phyloP scores from a whole-genome alignment of 176 grass and related monocot species.

The Carex myosuroides region DNA sequence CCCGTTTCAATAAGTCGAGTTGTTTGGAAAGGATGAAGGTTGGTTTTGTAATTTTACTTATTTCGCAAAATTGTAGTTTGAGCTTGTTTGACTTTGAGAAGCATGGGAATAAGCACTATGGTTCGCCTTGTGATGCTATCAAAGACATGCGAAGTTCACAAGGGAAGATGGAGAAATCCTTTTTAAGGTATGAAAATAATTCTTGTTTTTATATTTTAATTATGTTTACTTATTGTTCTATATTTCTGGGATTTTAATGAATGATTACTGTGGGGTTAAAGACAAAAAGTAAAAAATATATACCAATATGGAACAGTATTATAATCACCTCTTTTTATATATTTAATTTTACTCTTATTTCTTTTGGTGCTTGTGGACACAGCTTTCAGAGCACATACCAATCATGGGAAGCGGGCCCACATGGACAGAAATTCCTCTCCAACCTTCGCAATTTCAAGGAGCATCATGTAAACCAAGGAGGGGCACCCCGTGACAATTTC shows the following conservation, averaged over 20 bases:
- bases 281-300: background rate
- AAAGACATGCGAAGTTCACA: conserved; percentile 80
- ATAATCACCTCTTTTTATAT: conserved; percentile 8
- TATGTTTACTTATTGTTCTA: background rate
- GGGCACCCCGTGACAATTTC: conserved; percentile 41
- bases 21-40: background rate
- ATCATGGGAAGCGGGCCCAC: conserved; percentile 56
- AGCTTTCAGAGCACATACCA: conserved; percentile 88
- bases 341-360: background rate
- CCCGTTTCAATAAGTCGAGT: background rate
- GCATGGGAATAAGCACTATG: conserved; percentile 93
- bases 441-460: conserved; percentile 86
- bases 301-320: background rate
- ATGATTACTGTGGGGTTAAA: background rate
- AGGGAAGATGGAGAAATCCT: conserved; percentile 99
- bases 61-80: conserved; percentile 44
- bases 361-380: conserved; percentile 22
- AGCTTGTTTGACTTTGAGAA: conserved; percentile 86
- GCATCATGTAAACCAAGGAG: conserved; percentile 36
- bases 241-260: background rate
- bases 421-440: conserved; percentile 59
- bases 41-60: conserved; percentile 25
- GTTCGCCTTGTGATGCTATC: conserved; percentile 57
- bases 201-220: conserved; percentile 6
- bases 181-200: conserved; percentile 43